phyloP scores from a whole-genome alignment of 441 rosid genomes.

The Dalechampia spathulata region DNA sequence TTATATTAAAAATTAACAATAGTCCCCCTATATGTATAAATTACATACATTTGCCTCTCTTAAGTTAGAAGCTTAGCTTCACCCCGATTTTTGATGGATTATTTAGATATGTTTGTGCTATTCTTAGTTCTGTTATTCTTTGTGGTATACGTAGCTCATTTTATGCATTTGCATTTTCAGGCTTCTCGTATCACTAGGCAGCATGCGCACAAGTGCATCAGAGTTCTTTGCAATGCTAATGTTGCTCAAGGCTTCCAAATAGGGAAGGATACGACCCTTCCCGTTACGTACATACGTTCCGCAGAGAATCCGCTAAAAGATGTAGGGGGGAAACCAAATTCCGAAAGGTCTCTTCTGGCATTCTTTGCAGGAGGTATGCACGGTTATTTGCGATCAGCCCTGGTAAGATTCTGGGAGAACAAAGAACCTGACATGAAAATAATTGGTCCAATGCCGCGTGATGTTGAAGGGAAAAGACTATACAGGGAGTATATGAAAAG shows the following conservation, averaged over 20 bases:
- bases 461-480: slow-evolving; percentile 40
- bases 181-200: slow-evolving; percentile 49
- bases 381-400: slow-evolving; percentile 65
- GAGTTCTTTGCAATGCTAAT: slow-evolving; percentile 75
- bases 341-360: slow-evolving; percentile 56
- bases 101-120: too few species aligned
- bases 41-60: too few species aligned
- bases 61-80: too few species aligned
- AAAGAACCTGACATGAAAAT: slow-evolving; percentile 78
- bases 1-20: too few species aligned
- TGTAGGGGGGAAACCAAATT: slow-evolving; percentile 60
- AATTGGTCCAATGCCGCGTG: slow-evolving; percentile 68
- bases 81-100: too few species aligned
- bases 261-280: slow-evolving; percentile 68
- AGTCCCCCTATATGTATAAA: too few species aligned
- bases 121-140: not conserved
- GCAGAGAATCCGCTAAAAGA: slow-evolving; percentile 46
- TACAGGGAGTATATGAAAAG: slow-evolving; percentile 82
- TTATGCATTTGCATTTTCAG: slow-evolving; percentile 34
- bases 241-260: slow-evolving; percentile 64
- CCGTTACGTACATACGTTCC: slow-evolving; percentile 66
- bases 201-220: slow-evolving; percentile 51
- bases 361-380: slow-evolving; percentile 93
- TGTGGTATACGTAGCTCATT: slow-evolving; percentile 5
- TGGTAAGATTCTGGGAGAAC: slow-evolving; percentile 61